Percentiles rank a stretch among this genome's conserved stretches.
phyloP scores from a whole-genome alignment of 164 flowering plant genomes.

The Dillenia turbinata region DNA sequence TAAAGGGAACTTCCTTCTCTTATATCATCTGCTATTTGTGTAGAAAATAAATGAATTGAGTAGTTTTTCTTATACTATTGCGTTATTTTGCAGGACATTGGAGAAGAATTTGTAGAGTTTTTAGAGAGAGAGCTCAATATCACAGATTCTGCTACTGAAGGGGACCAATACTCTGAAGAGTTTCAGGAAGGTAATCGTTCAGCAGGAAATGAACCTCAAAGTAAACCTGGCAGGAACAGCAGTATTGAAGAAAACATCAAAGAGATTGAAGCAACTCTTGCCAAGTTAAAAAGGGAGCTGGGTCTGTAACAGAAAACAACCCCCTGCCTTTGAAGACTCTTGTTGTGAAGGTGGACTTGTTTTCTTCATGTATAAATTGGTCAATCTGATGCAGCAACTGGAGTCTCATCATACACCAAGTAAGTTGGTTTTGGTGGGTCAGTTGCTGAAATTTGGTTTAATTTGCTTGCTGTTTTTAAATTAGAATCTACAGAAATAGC shows the following conservation, averaged over 20 bases:
- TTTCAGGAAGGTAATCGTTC: slow-evolving; percentile 15
- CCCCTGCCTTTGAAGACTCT: no score
- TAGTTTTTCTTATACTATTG: not conserved
- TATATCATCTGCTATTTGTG: no score
- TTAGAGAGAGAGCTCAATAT: slow-evolving; percentile 93
- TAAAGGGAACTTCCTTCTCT: no score
- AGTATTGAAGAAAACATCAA: slow-evolving; percentile 69
- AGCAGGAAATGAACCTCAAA: slow-evolving; percentile 10
- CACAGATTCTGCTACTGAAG: slow-evolving; percentile 33
- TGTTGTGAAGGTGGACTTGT: no score
- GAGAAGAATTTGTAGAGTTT: slow-evolving; percentile 95
- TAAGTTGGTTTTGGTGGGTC: no score
- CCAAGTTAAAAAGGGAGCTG: slow-evolving; percentile 69
- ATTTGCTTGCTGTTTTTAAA: no score
- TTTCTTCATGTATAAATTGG: no score
- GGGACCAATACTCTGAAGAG: slow-evolving; percentile 16
- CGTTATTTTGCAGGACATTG: slow-evolving; percentile 67
- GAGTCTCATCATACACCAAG: no score
- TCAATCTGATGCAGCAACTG: no score
- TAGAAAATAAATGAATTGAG: no score
- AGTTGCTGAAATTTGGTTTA: no score
- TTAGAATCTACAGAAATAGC: no score
- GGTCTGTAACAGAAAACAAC: slow-evolving; percentile 36
- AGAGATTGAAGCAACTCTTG: slow-evolving; percentile 88
- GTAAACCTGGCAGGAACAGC: slow-evolving; percentile 20